A percentile compares a stretch with the other conserved stretches of the same genome.
These are phyloP conservation scores for Metschnikowia gelsemii DNA, from an alignment of 805 yeast species.

Conservation along the genomic window DNA sequence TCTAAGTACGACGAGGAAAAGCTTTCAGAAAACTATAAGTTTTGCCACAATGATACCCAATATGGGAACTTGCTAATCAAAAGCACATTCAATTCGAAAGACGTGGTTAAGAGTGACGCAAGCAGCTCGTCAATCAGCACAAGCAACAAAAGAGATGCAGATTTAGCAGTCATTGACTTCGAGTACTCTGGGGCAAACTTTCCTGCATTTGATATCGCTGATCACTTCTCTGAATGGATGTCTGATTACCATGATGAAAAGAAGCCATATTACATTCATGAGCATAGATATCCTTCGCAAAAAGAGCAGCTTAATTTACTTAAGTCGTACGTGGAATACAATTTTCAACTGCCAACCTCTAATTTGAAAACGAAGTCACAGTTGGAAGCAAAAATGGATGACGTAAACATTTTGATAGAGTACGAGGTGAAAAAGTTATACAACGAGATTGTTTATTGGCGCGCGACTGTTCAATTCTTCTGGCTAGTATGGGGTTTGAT, in stretches of 20 bases:
- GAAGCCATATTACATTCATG: constrained; percentile 50
- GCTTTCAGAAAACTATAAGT: constrained; percentile 55
- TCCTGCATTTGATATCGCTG: constrained; percentile 87
- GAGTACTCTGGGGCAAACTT: constrained; percentile 92
- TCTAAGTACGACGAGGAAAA: constrained; percentile 45
- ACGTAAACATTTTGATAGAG: constrained; percentile 27
- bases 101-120: constrained; percentile 26
- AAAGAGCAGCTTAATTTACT: constrained; percentile 70
- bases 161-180: constrained; percentile 90
- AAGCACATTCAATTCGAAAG: constrained; percentile 51
- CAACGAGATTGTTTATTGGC: constrained; percentile 72
- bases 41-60: constrained; percentile 96
- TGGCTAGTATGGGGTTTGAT: constrained; percentile 95
- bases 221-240: constrained; percentile 98
- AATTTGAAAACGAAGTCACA: constrained; percentile 25
- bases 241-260: constrained; percentile 74
- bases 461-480: constrained; percentile 71
- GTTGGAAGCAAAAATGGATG: constrained; percentile 22
- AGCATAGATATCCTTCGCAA: constrained; percentile 60
- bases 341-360: constrained; percentile 39
- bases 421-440: constrained; percentile 51
- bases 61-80: constrained; percentile 85
- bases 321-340: constrained; percentile 73
- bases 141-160: constrained; percentile 38
- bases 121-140: constrained; percentile 16